phyloP scores from a whole-genome alignment of 1,284 basidiomycete species.

The Takashimella tepidaria region DNA sequence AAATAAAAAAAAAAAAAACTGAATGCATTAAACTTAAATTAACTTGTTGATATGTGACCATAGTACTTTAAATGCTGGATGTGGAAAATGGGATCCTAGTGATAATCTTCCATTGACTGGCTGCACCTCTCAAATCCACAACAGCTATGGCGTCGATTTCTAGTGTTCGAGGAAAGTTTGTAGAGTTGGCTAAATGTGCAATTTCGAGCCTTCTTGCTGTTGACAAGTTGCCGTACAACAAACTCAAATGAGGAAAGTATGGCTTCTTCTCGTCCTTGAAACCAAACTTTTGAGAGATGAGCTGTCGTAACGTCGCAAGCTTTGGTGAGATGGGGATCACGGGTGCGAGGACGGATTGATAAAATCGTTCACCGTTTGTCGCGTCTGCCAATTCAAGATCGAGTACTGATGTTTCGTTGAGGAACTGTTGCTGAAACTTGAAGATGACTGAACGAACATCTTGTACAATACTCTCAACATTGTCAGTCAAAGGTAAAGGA shows the following conservation, averaged over 20 bases:
- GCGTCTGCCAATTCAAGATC: neutral
- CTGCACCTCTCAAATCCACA: neutral
- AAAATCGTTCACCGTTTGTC: constrained; percentile 17
- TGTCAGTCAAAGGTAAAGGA: neutral
- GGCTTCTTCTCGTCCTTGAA: constrained; percentile 1
- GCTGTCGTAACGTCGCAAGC: constrained; percentile 10
- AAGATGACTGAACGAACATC: neutral
- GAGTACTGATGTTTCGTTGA: neutral
- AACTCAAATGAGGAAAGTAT: constrained; percentile 33
- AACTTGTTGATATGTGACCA: too few relatives aligned
- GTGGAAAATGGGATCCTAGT: neutral
- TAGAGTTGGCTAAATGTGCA: constrained; percentile 11
- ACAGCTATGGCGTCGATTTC: neutral
- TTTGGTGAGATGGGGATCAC: constrained; percentile 11
- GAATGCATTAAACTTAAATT: too few relatives aligned
- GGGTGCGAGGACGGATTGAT: constrained; percentile 29
- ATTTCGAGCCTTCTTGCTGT: constrained; percentile 20
- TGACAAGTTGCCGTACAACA: constrained; percentile 27
- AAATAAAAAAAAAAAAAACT: too few relatives aligned
- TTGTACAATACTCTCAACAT: neutral
- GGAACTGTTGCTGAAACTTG: neutral
- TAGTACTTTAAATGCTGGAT: too few relatives aligned
- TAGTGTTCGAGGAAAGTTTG: neutral
- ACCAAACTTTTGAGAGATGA: neutral
- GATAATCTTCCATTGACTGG: neutral